A percentile compares a stretch with the other conserved stretches of the same genome.
Conservation (phyloP, 306 rosid species). For the Corylus avellana region DNA sequence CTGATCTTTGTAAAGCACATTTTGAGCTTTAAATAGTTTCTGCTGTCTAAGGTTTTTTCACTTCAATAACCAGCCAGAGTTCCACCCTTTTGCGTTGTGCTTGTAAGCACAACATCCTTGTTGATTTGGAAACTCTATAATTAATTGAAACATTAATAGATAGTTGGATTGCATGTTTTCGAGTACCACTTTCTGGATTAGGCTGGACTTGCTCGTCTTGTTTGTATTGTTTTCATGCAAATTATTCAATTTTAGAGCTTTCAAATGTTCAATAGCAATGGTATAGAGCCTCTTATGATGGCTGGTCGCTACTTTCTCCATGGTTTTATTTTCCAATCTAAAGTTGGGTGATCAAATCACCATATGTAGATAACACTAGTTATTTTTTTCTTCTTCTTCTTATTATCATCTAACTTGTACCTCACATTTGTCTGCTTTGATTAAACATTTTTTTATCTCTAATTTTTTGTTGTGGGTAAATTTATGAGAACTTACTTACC, state of each 20-base stretch:
- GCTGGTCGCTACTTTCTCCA: neutral
- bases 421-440: neutral
- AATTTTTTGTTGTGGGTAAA: neutral
- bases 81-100: too few relatives aligned
- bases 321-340: neutral
- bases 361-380: neutral
- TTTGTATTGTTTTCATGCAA: neutral
- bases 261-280: neutral
- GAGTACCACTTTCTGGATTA: neutral
- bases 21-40: slow-evolving; percentile 2
- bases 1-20: neutral
- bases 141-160: neutral
- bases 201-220: neutral
- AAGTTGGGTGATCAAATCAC: neutral
- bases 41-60: neutral
- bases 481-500: neutral
- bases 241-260: neutral
- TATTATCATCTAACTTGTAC: neutral
- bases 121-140: neutral
- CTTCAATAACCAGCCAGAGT: too few relatives aligned
- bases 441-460: neutral
- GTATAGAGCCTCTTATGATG: neutral
- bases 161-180: neutral
- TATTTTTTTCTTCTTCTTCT: neutral
- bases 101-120: too few relatives aligned